These are phyloP conservation scores for Pseudopithomyces maydicus DNA, from an alignment of 2,329 filamentous ascomycete genomes.

Conservation along the genomic window DNA sequence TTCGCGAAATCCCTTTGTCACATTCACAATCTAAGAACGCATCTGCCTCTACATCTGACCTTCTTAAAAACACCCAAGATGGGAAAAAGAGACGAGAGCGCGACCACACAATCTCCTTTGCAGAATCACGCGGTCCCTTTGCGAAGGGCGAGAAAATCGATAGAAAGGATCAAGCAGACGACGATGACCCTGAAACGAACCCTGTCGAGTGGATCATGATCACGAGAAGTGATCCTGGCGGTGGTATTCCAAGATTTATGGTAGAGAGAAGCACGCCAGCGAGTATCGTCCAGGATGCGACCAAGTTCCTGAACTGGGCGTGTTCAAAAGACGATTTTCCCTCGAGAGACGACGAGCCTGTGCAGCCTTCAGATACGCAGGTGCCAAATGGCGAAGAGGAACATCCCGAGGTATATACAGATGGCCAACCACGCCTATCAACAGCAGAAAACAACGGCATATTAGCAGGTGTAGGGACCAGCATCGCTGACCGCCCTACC, in stretches of 20 bases:
- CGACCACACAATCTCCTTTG: slow-evolving; percentile 50
- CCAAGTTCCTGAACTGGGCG: slow-evolving; percentile 83
- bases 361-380: slow-evolving; percentile 7
- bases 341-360: slow-evolving; percentile 40
- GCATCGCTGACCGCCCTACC: slow-evolving; percentile 39
- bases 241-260: slow-evolving; percentile 86
- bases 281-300: slow-evolving; percentile 78
- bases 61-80: slow-evolving; percentile 19
- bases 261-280: slow-evolving; percentile 87
- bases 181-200: slow-evolving; percentile 59
- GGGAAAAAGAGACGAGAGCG: slow-evolving; percentile 26
- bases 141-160: slow-evolving; percentile 45
- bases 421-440: slow-evolving; percentile 27
- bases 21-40: slow-evolving; percentile 49
- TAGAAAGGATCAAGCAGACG: slow-evolving; percentile 25
- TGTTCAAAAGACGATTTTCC: slow-evolving; percentile 54
- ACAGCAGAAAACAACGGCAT: slow-evolving; percentile 40
- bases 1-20: slow-evolving; percentile 72
- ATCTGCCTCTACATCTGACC: slow-evolving; percentile 33
- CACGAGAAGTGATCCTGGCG: slow-evolving; percentile 85
- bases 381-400: slow-evolving; percentile 11
- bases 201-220: slow-evolving; percentile 93
- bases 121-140: slow-evolving; percentile 44
- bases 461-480: slow-evolving; percentile 43
- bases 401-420: slow-evolving; percentile 18